Conservation (phyloP, 2,329 filamentous ascomycete species). For the Fusarium euwallaceae region DNA sequence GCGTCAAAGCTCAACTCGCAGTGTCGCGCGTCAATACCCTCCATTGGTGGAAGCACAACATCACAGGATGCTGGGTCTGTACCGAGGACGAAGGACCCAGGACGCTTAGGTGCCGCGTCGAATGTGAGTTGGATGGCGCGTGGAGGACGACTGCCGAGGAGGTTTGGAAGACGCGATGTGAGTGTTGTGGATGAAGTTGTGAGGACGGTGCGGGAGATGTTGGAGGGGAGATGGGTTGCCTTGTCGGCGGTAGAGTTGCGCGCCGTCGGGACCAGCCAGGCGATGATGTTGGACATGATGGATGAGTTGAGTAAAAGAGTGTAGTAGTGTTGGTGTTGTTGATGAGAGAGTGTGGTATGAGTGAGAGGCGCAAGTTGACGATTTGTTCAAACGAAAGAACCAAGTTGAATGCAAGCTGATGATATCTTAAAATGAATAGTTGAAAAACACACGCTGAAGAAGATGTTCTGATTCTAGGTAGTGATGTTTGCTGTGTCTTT, state of each 20-base stretch:
- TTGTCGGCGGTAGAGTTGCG: slow-evolving; percentile 51
- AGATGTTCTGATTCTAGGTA: no score
- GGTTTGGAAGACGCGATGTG: slow-evolving; percentile 47
- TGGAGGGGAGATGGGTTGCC: slow-evolving; percentile 49
- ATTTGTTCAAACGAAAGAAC: slow-evolving; percentile 45
- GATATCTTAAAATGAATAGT: background rate
- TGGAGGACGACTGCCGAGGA: slow-evolving; percentile 43
- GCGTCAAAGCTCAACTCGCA: slow-evolving; percentile 56
- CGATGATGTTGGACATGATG: slow-evolving; percentile 51
- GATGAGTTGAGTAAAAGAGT: background rate
- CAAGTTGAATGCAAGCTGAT: slow-evolving; percentile 7
- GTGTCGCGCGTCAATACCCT: slow-evolving; percentile 53
- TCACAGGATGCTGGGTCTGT: slow-evolving; percentile 54
- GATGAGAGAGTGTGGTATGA: slow-evolving; percentile 22
- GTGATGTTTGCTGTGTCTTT: no score
- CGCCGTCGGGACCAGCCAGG: slow-evolving; percentile 56
- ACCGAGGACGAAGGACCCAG: slow-evolving; percentile 55
- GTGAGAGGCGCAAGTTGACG: slow-evolving; percentile 23
- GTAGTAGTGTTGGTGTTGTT: slow-evolving; percentile 6
- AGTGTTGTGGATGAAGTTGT: slow-evolving; percentile 45
- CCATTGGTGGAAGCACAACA: slow-evolving; percentile 52
- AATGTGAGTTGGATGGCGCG: slow-evolving; percentile 55
- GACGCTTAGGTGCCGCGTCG: slow-evolving; percentile 49
- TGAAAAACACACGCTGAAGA: slow-evolving; percentile 35
- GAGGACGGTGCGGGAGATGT: slow-evolving; percentile 46